Conservation (phyloP, 257 asterid species). For the Oldenlandia corymbosa region DNA sequence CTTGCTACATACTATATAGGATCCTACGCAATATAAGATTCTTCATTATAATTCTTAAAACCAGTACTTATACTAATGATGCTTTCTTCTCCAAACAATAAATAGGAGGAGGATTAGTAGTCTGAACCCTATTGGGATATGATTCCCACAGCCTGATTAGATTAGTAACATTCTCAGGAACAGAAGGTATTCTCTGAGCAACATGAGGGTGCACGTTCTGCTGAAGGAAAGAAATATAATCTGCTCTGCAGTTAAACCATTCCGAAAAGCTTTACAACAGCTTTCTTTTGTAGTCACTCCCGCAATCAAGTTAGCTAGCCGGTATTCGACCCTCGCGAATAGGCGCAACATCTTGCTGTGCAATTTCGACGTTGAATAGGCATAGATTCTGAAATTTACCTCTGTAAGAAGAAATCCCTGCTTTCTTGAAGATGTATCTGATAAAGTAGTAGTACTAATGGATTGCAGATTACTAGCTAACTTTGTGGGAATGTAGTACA, state of each 20-base stretch:
- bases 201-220: slow-evolving; percentile 98
- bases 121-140: slow-evolving; percentile 83
- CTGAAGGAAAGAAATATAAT: slow-evolving; percentile 80
- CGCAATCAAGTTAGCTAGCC: slow-evolving; percentile 93
- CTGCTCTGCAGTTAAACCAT: slow-evolving; percentile 90
- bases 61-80: too few relatives aligned
- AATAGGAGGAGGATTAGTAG: slow-evolving; percentile 54
- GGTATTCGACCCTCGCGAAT: slow-evolving; percentile 92
- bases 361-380: slow-evolving; percentile 84
- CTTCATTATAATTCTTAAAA: too few relatives aligned
- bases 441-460: slow-evolving; percentile 82
- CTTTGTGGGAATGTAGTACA: slow-evolving; percentile 97
- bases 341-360: slow-evolving; percentile 92
- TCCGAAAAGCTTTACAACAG: slow-evolving; percentile 77
- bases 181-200: slow-evolving; percentile 72
- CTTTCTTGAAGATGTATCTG: slow-evolving; percentile 83
- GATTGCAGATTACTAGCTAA: slow-evolving; percentile 95
- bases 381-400: slow-evolving; percentile 88
- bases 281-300: slow-evolving; percentile 90
- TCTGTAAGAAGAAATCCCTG: slow-evolving; percentile 96
- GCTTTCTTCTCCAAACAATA: too few relatives aligned
- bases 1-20: too few relatives aligned
- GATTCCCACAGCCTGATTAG: slow-evolving; percentile 97
- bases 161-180: slow-evolving; percentile 95
- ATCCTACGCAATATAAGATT: too few relatives aligned